A percentile compares a stretch with the other conserved stretches of the same genome.
These are phyloP conservation scores for Sabuloglossum arenarium DNA, from an alignment of 495 filamentous ascomycete genomes.

Conservation along the genomic window DNA sequence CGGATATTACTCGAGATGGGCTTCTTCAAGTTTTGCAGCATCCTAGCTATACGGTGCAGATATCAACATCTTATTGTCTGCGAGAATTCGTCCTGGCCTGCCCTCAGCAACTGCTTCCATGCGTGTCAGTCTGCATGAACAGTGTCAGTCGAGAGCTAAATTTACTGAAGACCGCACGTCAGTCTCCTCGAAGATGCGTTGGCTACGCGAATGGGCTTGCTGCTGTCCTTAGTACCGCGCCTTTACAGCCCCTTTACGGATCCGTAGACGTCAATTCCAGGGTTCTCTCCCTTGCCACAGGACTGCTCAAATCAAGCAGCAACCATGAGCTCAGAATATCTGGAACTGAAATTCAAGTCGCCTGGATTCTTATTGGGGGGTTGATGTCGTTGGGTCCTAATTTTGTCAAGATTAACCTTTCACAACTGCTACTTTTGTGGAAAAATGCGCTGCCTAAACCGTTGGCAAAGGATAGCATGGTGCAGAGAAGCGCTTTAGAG, in stretches of 20 bases:
- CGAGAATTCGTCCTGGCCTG: conserved; percentile 76
- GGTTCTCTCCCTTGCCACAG: conserved; percentile 76
- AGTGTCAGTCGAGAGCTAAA: conserved; percentile 72
- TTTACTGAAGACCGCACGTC: conserved; percentile 50
- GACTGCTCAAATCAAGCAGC: conserved; percentile 79
- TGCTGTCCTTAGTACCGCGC: conserved; percentile 75
- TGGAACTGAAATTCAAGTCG: conserved; percentile 88
- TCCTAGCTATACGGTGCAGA: conserved; percentile 87
- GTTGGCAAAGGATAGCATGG: conserved; percentile 71
- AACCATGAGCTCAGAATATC: conserved; percentile 81
- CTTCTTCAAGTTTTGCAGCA: conserved; percentile 84
- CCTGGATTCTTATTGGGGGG: conserved; percentile 92
- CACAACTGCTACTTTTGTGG: conserved; percentile 89
- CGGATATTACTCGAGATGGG: conserved; percentile 67
- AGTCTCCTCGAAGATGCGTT: conserved; percentile 65
- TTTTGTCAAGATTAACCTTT: conserved; percentile 97
- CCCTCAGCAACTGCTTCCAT: conserved; percentile 76
- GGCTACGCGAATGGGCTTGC: conserved; percentile 89
- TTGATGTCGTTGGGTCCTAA: conserved; percentile 93
- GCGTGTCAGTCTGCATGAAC: conserved; percentile 91
- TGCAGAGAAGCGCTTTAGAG: conserved; percentile 62
- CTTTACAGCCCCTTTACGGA: conserved; percentile 73
- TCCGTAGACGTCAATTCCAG: conserved; percentile 89
- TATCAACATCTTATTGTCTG: conserved; percentile 66
- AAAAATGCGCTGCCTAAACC: conserved; percentile 93